A percentile compares a stretch with the other conserved stretches of the same genome.
Conservation (phyloP, 257 asterid species). For the Paraleonurus japonicus region DNA sequence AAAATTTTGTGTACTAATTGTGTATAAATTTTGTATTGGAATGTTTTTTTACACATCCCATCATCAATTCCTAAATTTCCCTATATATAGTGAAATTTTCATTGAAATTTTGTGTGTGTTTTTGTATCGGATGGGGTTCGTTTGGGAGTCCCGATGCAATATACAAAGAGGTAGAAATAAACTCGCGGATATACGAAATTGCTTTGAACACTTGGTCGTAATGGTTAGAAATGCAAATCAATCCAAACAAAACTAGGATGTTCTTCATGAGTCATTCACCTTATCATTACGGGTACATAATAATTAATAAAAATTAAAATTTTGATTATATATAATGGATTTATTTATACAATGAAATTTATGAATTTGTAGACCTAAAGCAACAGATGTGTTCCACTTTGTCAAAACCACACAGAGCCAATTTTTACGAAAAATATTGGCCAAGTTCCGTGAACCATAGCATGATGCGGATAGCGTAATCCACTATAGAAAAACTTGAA, state of each 20-base stretch:
- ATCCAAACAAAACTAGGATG: slow-evolving; percentile 45
- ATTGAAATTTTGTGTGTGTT: neutral
- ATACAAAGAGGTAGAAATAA: slow-evolving; percentile 39
- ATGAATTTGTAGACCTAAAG: neutral
- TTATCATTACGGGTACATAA: slow-evolving; percentile 7
- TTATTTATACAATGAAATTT: neutral
- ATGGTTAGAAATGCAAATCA: slow-evolving; percentile 55
- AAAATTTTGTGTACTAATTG: neutral
- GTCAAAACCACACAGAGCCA: neutral
- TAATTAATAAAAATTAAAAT: neutral
- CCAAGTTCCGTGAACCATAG: neutral
- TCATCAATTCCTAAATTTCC: neutral
- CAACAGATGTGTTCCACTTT: neutral
- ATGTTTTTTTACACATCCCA: neutral
- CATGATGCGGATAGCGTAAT: neutral
- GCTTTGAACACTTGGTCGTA: slow-evolving; percentile 61
- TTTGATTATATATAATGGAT: neutral
- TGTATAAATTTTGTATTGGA: neutral
- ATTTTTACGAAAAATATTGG: neutral
- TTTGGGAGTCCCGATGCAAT: slow-evolving; percentile 42
- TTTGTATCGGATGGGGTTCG: slow-evolving; percentile 49
- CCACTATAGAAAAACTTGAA: neutral
- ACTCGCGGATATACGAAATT: slow-evolving; percentile 46
- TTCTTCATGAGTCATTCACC: slow-evolving; percentile 69
- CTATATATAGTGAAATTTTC: too few species aligned